Conservation (phyloP, 2,329 filamentous ascomycete species). For the Colletotrichum sp. region DNA sequence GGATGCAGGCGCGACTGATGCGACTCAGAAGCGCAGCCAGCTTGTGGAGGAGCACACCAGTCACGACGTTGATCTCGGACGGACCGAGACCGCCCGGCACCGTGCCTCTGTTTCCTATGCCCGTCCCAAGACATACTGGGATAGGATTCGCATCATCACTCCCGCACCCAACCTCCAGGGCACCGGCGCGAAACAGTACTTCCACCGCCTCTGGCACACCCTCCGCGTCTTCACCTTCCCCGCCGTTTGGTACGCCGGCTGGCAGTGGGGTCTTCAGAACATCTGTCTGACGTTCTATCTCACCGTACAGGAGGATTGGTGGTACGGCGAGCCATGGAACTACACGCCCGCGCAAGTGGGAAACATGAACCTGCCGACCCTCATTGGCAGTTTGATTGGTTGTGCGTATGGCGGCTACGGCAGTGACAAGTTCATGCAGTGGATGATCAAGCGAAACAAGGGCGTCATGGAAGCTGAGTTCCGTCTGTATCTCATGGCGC, state of each 20-base stretch:
- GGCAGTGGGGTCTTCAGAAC: conserved; percentile 66
- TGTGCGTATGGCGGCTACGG: conserved; percentile 63
- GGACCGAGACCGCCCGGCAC: conserved; percentile 21
- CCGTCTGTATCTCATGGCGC: conserved; percentile 55
- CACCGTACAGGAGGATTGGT: conserved; percentile 62
- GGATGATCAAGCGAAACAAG: conserved; percentile 57
- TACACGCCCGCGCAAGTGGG: conserved; percentile 58
- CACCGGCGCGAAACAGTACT: conserved; percentile 58
- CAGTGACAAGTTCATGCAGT: conserved; percentile 60
- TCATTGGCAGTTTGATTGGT: conserved; percentile 59
- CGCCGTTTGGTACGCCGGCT: conserved; percentile 60
- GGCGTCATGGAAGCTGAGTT: conserved; percentile 62
- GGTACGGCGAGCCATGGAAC: conserved; percentile 58
- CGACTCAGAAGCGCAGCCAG: background rate
- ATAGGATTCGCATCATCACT: conserved; percentile 61
- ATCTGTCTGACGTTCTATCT: conserved; percentile 66
- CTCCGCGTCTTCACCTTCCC: conserved; percentile 63
- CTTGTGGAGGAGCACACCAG: background rate
- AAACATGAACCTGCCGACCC: conserved; percentile 62
- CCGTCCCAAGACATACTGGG: conserved; percentile 53
- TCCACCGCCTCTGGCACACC: conserved; percentile 56
- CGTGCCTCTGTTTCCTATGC: conserved; percentile 28
- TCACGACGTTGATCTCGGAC: conserved; percentile 10
- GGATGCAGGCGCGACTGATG: background rate
- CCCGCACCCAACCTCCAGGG: conserved; percentile 59